phyloP scores from a whole-genome alignment of 805 yeast species.

The Cyberlindnera xishuangbannaensis region DNA sequence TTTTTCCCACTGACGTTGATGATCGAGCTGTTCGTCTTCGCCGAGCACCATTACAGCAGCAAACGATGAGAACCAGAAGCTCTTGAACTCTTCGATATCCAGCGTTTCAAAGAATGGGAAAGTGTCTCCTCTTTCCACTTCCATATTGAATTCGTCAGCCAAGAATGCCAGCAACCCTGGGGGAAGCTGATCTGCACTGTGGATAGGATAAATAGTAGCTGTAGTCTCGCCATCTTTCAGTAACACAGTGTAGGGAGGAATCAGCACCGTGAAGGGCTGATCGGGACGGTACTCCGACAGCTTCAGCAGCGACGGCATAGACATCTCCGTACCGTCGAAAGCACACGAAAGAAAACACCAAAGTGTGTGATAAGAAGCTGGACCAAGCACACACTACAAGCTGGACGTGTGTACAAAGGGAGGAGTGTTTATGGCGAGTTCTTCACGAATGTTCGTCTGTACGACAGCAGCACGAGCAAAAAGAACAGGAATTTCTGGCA shows the following conservation, averaged over 20 bases:
- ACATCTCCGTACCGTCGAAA: too few species aligned
- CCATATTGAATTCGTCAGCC: slow-evolving; percentile 91
- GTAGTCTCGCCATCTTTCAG: slow-evolving; percentile 86
- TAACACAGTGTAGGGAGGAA: slow-evolving; percentile 66
- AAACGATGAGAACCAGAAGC: slow-evolving; percentile 83
- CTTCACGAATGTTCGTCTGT: too few species aligned
- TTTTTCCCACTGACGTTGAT: slow-evolving; percentile 77
- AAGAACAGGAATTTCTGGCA: too few species aligned
- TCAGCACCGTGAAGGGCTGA: slow-evolving; percentile 23
- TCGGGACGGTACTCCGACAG: slow-evolving; percentile 16
- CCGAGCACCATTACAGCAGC: slow-evolving; percentile 80
- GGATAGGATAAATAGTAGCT: slow-evolving; percentile 88
- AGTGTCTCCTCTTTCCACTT: slow-evolving; percentile 82
- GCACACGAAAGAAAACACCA: too few species aligned
- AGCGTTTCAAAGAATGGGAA: slow-evolving; percentile 80
- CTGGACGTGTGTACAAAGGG: too few species aligned
- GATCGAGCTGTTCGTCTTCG: slow-evolving; percentile 49
- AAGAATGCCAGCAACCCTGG: slow-evolving; percentile 72
- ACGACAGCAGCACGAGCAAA: too few species aligned
- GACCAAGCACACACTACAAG: too few species aligned
- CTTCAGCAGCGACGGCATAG: slow-evolving; percentile 10
- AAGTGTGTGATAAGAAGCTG: too few species aligned
- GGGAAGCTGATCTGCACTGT: slow-evolving; percentile 63
- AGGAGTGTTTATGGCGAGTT: too few species aligned
- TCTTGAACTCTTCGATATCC: slow-evolving; percentile 68